These are phyloP conservation scores for Penicilliopsis zonata DNA, from an alignment of 495 filamentous ascomycete genomes.

Conservation along the genomic window DNA sequence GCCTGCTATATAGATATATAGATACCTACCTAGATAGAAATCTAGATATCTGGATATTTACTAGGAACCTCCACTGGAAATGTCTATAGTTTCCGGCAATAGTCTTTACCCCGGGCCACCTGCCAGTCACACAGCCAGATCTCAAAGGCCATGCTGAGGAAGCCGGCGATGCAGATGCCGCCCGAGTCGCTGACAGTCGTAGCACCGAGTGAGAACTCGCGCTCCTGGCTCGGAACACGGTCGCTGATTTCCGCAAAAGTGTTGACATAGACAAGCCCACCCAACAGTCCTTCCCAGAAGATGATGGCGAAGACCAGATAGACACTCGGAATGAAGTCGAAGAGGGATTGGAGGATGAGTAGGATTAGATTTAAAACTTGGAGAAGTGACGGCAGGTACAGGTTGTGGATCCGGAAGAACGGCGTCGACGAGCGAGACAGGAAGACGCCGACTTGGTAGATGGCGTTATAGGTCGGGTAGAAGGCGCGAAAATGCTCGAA, in stretches of 20 bases:
- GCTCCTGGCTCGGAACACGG: slow-evolving; percentile 56
- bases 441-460: slow-evolving; percentile 93
- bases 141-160: slow-evolving; percentile 78
- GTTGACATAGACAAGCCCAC: slow-evolving; percentile 87
- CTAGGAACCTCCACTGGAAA: too few species aligned
- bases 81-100: slow-evolving; percentile 39
- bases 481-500: slow-evolving; percentile 77
- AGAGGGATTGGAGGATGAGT: slow-evolving; percentile 62
- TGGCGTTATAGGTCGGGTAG: slow-evolving; percentile 82
- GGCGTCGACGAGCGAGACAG: slow-evolving; percentile 82
- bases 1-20: too few species aligned
- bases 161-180: slow-evolving; percentile 81
- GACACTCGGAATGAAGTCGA: slow-evolving; percentile 68
- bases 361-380: slow-evolving; percentile 69
- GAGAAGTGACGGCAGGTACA: slow-evolving; percentile 76
- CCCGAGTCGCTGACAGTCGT: slow-evolving; percentile 87
- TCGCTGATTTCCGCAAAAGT: slow-evolving; percentile 90
- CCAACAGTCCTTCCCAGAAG: slow-evolving; percentile 94
- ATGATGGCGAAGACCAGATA: slow-evolving; percentile 71
- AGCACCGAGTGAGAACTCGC: slow-evolving; percentile 83
- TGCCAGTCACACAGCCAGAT: slow-evolving; percentile 73
- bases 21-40: too few species aligned
- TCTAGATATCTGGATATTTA: too few species aligned
- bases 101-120: slow-evolving; percentile 62
- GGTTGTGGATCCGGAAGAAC: slow-evolving; percentile 65